These are phyloP conservation scores for Ganoderma multipileum DNA, from an alignment of 1,284 basidiomycete genomes.

Conservation along the genomic window DNA sequence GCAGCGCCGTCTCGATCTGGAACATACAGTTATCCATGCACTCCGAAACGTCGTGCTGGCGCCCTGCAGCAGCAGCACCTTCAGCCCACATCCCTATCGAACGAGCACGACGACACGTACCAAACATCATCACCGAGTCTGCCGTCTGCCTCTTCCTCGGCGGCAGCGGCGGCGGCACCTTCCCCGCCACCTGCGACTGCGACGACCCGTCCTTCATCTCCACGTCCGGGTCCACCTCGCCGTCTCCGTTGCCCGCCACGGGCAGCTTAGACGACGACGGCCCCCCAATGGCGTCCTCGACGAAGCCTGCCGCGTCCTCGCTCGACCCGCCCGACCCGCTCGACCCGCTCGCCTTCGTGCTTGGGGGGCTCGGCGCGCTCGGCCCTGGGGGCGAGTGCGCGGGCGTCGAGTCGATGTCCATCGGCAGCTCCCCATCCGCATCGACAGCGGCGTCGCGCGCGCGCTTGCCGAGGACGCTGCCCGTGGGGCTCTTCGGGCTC, in stretches of 20 bases:
- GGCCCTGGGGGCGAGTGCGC: slow-evolving; percentile 15
- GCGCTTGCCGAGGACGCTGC: slow-evolving; percentile 80
- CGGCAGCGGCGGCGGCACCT: slow-evolving; percentile 65
- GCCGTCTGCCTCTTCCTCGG: slow-evolving; percentile 63
- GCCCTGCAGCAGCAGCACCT: slow-evolving; percentile 55
- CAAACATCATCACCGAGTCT: slow-evolving; percentile 91
- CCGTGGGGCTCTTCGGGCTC: slow-evolving; percentile 35
- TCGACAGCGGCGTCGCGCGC: slow-evolving; percentile 47
- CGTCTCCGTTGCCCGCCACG: slow-evolving; percentile 27
- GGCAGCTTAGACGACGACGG: slow-evolving; percentile 45
- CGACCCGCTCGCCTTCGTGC: slow-evolving; percentile 3
- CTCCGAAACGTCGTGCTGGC: slow-evolving; percentile 97
- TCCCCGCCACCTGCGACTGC: slow-evolving; percentile 15
- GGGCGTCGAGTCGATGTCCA: slow-evolving; percentile 41
- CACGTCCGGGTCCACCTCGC: slow-evolving; percentile 45
- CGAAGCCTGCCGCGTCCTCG: slow-evolving; percentile 29
- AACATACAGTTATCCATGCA: slow-evolving; percentile 99
- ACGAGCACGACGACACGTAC: slow-evolving; percentile 45
- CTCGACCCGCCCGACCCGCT: not conserved
- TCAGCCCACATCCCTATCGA: not conserved
- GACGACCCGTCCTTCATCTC: slow-evolving; percentile 46
- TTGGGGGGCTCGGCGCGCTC: slow-evolving; percentile 8
- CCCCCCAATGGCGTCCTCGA: slow-evolving; percentile 55
- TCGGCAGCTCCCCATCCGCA: slow-evolving; percentile 50
- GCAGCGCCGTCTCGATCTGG: slow-evolving; percentile 93